Percentiles rank a stretch among this genome's conserved stretches.
phyloP scores from a whole-genome alignment of 176 grass and related monocot species.

The Zizania latifolia region DNA sequence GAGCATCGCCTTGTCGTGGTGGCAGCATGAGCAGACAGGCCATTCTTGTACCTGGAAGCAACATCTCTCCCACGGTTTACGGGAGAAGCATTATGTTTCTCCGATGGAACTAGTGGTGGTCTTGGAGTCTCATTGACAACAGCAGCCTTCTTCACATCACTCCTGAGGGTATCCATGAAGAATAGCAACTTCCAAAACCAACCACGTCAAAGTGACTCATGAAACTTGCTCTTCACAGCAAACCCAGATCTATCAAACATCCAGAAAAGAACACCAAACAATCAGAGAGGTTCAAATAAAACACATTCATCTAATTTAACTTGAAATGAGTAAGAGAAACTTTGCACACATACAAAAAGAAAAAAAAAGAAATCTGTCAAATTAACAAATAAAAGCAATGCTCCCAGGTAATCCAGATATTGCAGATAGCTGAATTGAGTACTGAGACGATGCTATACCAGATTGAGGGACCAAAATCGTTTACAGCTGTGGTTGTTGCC shows the following conservation, averaged over 20 bases:
- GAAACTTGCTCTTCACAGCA: slow-evolving; percentile 13
- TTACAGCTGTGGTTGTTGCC: slow-evolving; percentile 6
- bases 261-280: background rate
- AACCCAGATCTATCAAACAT: slow-evolving; percentile 13
- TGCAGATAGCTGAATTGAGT: slow-evolving; percentile 15
- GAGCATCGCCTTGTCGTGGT: slow-evolving; percentile 43
- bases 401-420: background rate
- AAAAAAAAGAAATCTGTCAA: background rate
- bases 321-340: slow-evolving; percentile 19
- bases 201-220: slow-evolving; percentile 46
- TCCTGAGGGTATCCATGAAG: slow-evolving; percentile 50
- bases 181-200: slow-evolving; percentile 31
- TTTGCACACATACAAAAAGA: background rate
- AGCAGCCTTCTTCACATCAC: slow-evolving; percentile 27
- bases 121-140: slow-evolving; percentile 45
- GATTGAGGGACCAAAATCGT: background rate
- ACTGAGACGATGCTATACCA: background rate
- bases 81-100: slow-evolving; percentile 70
- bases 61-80: slow-evolving; percentile 46
- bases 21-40: slow-evolving; percentile 17
- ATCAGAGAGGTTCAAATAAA: slow-evolving; percentile 5
- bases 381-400: slow-evolving; percentile 9
- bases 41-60: slow-evolving; percentile 67
- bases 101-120: slow-evolving; percentile 61
- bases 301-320: background rate